A percentile compares a stretch with the other conserved stretches of the same genome.
These are phyloP conservation scores for Tulasnella sp. DNA, from an alignment of 768 basidiomycete species.

Conservation along the genomic window DNA sequence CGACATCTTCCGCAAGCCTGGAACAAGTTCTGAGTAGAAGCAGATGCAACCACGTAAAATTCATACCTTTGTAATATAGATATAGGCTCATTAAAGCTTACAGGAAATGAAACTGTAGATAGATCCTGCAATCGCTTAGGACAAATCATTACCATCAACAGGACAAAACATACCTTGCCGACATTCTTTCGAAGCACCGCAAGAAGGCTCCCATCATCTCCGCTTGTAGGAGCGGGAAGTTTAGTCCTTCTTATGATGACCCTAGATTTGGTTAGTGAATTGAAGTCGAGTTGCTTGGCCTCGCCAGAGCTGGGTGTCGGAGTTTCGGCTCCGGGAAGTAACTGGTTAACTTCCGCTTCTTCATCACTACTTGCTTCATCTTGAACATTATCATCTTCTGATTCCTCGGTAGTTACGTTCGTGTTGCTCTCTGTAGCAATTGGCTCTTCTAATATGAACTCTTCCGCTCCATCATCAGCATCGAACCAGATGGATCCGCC, in stretches of 20 bases:
- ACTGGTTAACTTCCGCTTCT: background rate
- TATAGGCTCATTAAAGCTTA: constrained; percentile 80
- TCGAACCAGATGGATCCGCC: constrained; percentile 64
- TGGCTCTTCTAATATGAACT: constrained; percentile 43
- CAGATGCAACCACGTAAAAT: background rate
- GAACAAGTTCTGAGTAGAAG: background rate
- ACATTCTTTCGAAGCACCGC: constrained; percentile 77
- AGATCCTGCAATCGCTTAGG: constrained; percentile 43
- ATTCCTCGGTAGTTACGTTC: constrained; percentile 29
- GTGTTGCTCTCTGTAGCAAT: constrained; percentile 25
- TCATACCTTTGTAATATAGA: constrained; percentile 56
- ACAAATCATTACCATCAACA: background rate
- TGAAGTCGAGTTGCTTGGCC: too few species aligned
- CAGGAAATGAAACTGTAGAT: constrained; percentile 71
- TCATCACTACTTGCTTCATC: background rate
- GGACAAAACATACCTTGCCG: constrained; percentile 46
- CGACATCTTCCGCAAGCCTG: constrained; percentile 58
- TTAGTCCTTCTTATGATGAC: constrained; percentile 17
- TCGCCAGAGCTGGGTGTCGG: too few species aligned
- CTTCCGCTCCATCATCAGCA: constrained; percentile 53
- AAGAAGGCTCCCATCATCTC: constrained; percentile 74
- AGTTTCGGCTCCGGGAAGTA: background rate
- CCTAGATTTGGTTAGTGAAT: too few species aligned
- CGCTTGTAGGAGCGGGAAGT: constrained; percentile 22
- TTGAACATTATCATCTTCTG: background rate